Base-by-base conservation (phyloP, 495 filamentous ascomycete species). In the Lasiosphaeriaceae sp. region DNA sequence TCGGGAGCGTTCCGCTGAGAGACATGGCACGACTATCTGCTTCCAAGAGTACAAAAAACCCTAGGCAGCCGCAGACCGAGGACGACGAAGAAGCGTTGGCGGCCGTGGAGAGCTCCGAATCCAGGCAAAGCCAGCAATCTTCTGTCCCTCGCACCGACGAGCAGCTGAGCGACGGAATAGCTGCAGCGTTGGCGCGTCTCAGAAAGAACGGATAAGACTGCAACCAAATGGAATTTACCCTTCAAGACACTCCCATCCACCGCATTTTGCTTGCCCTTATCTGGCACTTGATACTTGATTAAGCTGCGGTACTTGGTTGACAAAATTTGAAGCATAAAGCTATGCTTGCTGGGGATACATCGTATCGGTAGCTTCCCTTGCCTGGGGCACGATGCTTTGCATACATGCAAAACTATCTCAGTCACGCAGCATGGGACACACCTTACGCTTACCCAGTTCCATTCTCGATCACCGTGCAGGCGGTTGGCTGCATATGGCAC, bases 171-270 rank as follows among this genome's bases (percentile, higher is more conserved):
- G 80, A 72, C 24, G 80, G 80, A 1, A 66, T 83, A 47, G 80
- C 80, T 35, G 77, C 79, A 26, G 80, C 79, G 16, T 54, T 83
- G 46, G 80, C 79, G 12, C 77, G 70, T 44, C 66, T 83, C 2
- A 72, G 80, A 53, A 66, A 80, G 6, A 74, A 70, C 21, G 72
- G 74, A 21, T 75, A 65, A 67, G 48, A 22, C 29, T 29, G 50
- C 21, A 43, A 43, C 39, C n/a, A 6, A 43, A 14, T 5, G n/a
- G 39, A 1, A 31, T 9, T 31, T 9, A 9, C 26, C 26, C 4
- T 31, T 31, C 4, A 3, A 31, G 3, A 31, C 4, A 31, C 26
- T 31, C 26, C n/a, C n/a, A n/a, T n/a, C n/a, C n/a, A n/a, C n/a
- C n/a, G n/a, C n/a, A n/a, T n/a, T n/a, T n/a, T n/a, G n/a, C n/a